Evolutionary conservation across 805 yeast genomes (phyloP).

Genomic region (Isabelozyma pseudorhagii): DNA sequence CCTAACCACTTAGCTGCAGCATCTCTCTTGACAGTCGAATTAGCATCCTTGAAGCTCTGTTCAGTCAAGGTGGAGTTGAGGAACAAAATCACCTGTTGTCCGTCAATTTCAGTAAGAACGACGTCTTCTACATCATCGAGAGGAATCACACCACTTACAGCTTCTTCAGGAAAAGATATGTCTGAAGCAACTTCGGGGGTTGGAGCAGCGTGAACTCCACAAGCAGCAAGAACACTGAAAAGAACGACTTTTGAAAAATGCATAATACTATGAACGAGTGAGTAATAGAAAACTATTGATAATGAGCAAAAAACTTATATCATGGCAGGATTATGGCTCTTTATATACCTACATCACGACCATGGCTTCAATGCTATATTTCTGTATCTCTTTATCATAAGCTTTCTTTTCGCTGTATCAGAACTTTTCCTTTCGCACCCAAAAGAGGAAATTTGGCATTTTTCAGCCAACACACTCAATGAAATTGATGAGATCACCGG

Average conservation of each 20-base stretch:
- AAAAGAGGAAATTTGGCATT: not conserved
- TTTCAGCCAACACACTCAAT: not conserved
- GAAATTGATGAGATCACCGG: not conserved
- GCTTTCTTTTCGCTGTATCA: not conserved
- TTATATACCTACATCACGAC: too few species aligned
- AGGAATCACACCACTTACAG: conserved; percentile 5
- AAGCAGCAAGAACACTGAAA: conserved; percentile 3
- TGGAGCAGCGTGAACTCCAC: conserved; percentile 6
- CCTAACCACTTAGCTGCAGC: conserved; percentile 2
- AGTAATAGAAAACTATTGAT: not conserved
- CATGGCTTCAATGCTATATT: too few species aligned
- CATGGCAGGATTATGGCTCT: too few species aligned
- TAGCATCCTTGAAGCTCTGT: not conserved
- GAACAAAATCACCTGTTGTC: conserved; percentile 7
- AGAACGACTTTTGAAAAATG: conserved; percentile 7
- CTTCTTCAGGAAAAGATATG: conserved; percentile 9
- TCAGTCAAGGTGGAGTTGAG: conserved; percentile 11
- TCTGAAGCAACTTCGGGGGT: conserved; percentile 1
- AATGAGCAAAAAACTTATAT: too few species aligned
- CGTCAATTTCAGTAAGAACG: conserved; percentile 6
- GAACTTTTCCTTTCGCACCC: not conserved
- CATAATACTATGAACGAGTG: conserved; percentile 3
- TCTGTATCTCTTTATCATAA: too few species aligned
- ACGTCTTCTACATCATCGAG: conserved; percentile 8
- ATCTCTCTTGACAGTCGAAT: conserved; percentile 6